Conservation (phyloP, 1,284 basidiomycete genomes). For the Volvariella volvacea region DNA sequence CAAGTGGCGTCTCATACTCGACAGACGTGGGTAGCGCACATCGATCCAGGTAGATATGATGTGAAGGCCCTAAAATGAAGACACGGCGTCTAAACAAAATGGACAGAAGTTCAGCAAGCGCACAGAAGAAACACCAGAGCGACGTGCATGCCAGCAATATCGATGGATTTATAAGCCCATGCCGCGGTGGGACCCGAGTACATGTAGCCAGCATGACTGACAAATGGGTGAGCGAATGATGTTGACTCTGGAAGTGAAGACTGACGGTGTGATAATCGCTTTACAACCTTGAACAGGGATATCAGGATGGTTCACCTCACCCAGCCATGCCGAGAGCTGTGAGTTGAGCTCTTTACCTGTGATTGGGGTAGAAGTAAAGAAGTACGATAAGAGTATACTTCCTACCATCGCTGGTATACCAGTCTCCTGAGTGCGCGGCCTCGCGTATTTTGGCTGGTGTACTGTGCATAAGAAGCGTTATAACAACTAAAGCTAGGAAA, state of each 20-base stretch:
- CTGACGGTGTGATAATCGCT: constrained; percentile 95
- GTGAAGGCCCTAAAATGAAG: constrained; percentile 94
- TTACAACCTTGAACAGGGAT: constrained; percentile 66
- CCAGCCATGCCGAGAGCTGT: constrained; percentile 65
- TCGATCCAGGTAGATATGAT: constrained; percentile 83
- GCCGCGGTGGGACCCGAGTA: constrained; percentile 94
- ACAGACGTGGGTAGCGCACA: constrained; percentile 81
- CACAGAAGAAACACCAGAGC: neutral
- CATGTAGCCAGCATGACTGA: constrained; percentile 90
- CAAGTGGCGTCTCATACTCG: constrained; percentile 83
- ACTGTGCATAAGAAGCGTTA: neutral
- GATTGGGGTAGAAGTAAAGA: constrained; percentile 6
- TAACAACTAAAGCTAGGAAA: neutral
- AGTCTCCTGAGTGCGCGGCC: constrained; percentile 85
- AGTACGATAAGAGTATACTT: constrained; percentile 6
- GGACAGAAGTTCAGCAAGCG: neutral
- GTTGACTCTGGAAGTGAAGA: constrained; percentile 9
- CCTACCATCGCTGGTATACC: constrained; percentile 78
- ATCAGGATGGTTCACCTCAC: constrained; percentile 43
- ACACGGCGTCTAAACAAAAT: constrained; percentile 66
- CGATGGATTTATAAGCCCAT: constrained; percentile 92
- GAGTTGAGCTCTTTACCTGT: constrained; percentile 50
- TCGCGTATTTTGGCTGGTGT: constrained; percentile 1
- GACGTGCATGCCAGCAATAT: constrained; percentile 72
- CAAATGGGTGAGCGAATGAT: constrained; percentile 8